Evolutionary conservation across 495 filamentous ascomycete genomes (phyloP).

Genomic region (Copromyces sp.): DNA sequence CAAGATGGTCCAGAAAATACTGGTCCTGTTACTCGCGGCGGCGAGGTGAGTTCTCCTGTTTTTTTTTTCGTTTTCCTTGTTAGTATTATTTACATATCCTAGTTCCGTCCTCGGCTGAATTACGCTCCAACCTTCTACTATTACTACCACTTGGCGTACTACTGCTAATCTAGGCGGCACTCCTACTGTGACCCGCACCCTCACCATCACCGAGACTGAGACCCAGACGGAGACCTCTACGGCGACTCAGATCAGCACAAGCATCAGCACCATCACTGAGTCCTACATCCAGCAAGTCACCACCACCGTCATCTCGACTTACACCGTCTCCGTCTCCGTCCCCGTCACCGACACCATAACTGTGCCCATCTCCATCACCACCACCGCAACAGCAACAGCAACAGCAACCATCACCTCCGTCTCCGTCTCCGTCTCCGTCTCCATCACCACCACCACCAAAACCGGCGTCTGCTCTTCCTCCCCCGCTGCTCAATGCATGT

Average conservation of each 20-base stretch:
- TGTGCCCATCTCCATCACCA: neutral
- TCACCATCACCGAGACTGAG: constrained; percentile 3
- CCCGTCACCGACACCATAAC: neutral
- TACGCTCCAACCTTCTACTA: constrained; percentile 15
- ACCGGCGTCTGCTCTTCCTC: neutral
- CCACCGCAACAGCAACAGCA: neutral
- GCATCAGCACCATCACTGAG: neutral
- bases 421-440: neutral
- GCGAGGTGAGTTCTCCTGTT: neutral
- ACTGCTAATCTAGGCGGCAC: neutral
- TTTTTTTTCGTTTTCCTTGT: neutral
- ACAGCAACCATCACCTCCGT: constrained; percentile 1
- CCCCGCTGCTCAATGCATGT: neutral
- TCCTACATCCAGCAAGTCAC: neutral
- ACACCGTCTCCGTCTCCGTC: neutral
- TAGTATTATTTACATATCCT: no score
- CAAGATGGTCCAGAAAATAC: neutral
- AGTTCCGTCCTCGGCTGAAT: constrained; percentile 17
- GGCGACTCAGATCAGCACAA: neutral
- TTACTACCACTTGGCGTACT: constrained; percentile 4
- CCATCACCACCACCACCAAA: constrained; percentile 5
- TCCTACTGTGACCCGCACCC: constrained; percentile 4
- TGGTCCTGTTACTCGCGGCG: neutral
- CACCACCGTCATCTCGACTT: neutral
- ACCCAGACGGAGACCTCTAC: neutral